These are phyloP conservation scores for Amanita thiersii DNA, from an alignment of 768 basidiomycete species.

Conservation along the genomic window DNA sequence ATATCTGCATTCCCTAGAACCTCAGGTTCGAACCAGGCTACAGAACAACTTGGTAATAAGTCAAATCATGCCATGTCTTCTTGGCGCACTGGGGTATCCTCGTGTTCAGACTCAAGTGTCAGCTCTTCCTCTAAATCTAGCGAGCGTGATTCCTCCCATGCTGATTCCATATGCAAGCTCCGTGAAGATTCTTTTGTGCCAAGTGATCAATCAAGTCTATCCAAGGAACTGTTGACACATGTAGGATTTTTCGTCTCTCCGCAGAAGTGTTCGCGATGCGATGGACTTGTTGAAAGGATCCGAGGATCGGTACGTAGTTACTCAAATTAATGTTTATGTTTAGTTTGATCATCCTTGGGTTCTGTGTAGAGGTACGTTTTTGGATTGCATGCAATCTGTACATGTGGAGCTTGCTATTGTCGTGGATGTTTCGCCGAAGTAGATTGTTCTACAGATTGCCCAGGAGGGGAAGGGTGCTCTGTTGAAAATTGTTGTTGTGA, in stretches of 20 bases:
- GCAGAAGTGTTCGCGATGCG: constrained; percentile 4
- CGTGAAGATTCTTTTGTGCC: background rate
- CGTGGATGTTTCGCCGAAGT: constrained; percentile 23
- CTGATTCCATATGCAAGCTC: background rate
- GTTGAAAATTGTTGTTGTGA: constrained; percentile 23
- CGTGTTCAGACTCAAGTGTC: background rate
- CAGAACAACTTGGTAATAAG: background rate
- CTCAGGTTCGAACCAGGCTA: background rate
- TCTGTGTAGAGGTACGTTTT: constrained; percentile 3
- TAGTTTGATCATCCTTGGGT: background rate
- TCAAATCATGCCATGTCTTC: background rate
- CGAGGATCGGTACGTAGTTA: constrained; percentile 2
- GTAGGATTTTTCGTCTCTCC: constrained; percentile 8
- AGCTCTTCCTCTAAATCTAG: background rate
- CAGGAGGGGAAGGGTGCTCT: constrained; percentile 19
- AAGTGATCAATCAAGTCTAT: background rate
- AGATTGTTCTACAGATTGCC: constrained; percentile 16
- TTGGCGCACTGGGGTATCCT: background rate
- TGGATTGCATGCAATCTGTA: constrained; percentile 20
- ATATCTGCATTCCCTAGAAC: no score
- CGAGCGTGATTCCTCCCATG: background rate
- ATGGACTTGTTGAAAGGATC: constrained; percentile 1
- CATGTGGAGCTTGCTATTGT: constrained; percentile 22
- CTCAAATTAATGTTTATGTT: background rate
- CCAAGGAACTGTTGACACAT: constrained; percentile 3